Base-by-base conservation (phyloP, 2,329 filamentous ascomycete species). In the Emergomyces pasteurianus region DNA sequence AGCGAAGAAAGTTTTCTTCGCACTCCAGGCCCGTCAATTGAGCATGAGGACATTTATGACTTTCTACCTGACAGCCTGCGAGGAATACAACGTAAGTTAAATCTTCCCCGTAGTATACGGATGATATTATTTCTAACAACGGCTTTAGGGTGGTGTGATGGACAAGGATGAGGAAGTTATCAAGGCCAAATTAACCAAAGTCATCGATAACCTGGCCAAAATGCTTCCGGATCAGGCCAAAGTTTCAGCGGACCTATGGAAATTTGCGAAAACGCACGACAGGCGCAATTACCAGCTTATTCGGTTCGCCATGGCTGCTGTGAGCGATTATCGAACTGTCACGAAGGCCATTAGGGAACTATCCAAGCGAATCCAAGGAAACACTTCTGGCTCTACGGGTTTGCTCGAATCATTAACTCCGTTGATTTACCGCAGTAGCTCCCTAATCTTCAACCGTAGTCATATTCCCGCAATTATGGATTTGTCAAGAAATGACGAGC, bases 281-380 rank as follows among this genome's bases (percentile, higher is more conserved):
- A 87, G 92, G 58, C 86, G 94, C 60, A 88, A 84, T 67, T 97
- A 96, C 73, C 88, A 95, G 68, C 83, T 99, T 26, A 85, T 96
- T 65, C 86, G 88, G 61, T 96, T 92, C 72, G 86, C 90, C 59
- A 90, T 92, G 71, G 87, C 86, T 36, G 85, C 89, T 3, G 88
- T 92, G 64, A 92, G 88, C 67, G 94, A 99, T 70, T 97, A 96
- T 73, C 88, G 90, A 68, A 96, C 90, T 46, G 90, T 96, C 52
- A 84, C 87, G 64, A 90, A 92, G 67, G 91, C 92, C 1, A 88
- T 96, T 68, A 94, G 90, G 74, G 94, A 99, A 76, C 79, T 97
- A 43, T 84, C 86, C 50, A 94, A 91, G 75, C 86, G 91, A 61
- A 81, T 95, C 42, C 87, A 92, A 66, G 81, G 83, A 79, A 86